A percentile compares a stretch with the other conserved stretches of the same genome.
Evolutionary conservation across 352 stramenopile genomes (phyloP).

Genomic region (Globisporangium paddicum): DNA sequence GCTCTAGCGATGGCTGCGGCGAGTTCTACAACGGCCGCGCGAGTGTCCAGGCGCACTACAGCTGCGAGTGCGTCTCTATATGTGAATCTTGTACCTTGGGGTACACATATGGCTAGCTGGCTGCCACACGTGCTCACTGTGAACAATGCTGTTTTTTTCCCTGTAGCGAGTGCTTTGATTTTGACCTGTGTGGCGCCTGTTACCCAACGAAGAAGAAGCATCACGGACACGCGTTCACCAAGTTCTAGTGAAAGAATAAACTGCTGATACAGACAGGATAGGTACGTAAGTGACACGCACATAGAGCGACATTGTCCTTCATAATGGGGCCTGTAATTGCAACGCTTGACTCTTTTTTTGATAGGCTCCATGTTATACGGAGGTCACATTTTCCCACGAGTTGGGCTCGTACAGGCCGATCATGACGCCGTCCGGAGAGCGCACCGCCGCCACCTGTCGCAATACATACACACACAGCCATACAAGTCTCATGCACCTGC

Average conservation of each 20-base stretch:
- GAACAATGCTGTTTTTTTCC: not conserved
- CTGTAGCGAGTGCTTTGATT: slow-evolving; percentile 37
- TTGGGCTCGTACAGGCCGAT: slow-evolving; percentile 91
- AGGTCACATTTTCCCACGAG: slow-evolving; percentile 82
- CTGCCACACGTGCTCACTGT: not conserved
- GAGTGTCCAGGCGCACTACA: slow-evolving; percentile 8
- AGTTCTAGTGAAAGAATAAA: not conserved
- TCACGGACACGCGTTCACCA: slow-evolving; percentile 11
- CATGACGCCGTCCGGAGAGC: slow-evolving; percentile 89
- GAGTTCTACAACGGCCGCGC: not conserved
- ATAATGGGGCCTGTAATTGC: not conserved
- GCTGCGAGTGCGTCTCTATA: slow-evolving; percentile 13
- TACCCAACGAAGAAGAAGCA: slow-evolving; percentile 3
- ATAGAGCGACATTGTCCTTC: not conserved
- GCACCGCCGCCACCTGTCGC: slow-evolving; percentile 72
- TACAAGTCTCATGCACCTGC: too few relatives aligned
- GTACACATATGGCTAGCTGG: not conserved
- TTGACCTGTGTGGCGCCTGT: slow-evolving; percentile 23
- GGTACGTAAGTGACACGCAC: not conserved
- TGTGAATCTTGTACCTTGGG: not conserved
- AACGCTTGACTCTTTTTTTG: not conserved
- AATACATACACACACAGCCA: not conserved
- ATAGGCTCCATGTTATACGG: slow-evolving; percentile 14
- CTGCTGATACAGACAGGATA: not conserved
- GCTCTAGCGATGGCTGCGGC: slow-evolving; percentile 7